Conservation (phyloP, 2,329 filamentous ascomycete genomes). For the Aspergillus piperis region DNA sequence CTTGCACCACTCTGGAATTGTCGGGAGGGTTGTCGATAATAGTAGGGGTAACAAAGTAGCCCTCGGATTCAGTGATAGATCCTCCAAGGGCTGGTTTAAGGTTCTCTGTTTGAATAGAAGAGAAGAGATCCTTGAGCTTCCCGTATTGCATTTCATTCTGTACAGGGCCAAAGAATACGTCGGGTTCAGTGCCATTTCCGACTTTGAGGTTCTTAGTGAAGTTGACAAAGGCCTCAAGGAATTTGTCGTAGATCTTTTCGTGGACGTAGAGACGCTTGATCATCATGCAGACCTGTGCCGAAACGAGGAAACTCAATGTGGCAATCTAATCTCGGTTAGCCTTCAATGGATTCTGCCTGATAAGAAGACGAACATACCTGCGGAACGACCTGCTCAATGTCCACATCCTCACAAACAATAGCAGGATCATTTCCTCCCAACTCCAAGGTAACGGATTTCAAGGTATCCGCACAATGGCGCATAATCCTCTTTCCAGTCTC, state of each 20-base stretch:
- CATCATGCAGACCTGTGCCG: constrained; percentile 56
- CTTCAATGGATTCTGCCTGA: too few species aligned
- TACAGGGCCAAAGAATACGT: constrained; percentile 57
- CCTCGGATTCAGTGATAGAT: constrained; percentile 41
- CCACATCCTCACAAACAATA: constrained; percentile 53
- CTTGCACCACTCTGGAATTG: constrained; percentile 54
- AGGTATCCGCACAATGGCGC: constrained; percentile 47
- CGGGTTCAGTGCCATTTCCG: constrained; percentile 40
- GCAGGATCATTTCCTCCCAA: constrained; percentile 57
- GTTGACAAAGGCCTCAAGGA: constrained; percentile 48
- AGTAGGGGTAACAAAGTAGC: constrained; percentile 59
- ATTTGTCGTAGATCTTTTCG: constrained; percentile 56
- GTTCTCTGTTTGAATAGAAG: constrained; percentile 56
- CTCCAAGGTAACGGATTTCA: constrained; percentile 56
- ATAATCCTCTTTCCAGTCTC: constrained; percentile 52
- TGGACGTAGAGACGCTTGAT: constrained; percentile 62
- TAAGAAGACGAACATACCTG: not conserved
- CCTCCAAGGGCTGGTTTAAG: constrained; percentile 55
- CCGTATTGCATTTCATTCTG: constrained; percentile 67
- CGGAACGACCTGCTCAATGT: constrained; percentile 43
- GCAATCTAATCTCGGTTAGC: constrained; percentile 31
- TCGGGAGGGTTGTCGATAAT: constrained; percentile 59
- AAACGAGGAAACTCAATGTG: constrained; percentile 50
- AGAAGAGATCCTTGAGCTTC: constrained; percentile 57
- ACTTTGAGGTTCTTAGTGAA: constrained; percentile 42